phyloP scores from a whole-genome alignment of 495 filamentous ascomycete genomes.

The Aspergillus leporis region DNA sequence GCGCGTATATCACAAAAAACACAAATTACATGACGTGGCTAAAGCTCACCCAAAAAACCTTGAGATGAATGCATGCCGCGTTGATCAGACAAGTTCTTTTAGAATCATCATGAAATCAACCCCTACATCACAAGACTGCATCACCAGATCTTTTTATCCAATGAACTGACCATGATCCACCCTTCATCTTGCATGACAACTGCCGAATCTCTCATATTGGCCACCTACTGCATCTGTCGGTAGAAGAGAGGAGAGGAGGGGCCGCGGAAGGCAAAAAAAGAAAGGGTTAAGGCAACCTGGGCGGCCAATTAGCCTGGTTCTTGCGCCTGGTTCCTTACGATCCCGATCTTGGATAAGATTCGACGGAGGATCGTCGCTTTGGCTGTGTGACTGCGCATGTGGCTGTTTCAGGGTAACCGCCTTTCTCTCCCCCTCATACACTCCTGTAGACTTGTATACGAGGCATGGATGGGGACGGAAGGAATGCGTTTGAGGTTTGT shows the following conservation, averaged over 20 bases:
- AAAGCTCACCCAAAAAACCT: neutral
- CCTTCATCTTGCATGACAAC: neutral
- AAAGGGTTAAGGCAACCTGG: neutral
- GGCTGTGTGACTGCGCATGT: conserved; percentile 1
- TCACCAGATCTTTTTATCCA: neutral
- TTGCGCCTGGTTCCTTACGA: neutral
- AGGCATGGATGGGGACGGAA: neutral
- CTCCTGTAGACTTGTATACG: neutral
- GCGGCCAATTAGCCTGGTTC: neutral
- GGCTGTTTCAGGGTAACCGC: neutral
- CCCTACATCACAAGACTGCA: neutral
- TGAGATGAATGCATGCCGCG: neutral
- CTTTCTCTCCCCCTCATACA: neutral
- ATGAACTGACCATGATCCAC: neutral
- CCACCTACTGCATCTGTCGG: neutral
- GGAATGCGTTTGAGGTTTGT: no score
- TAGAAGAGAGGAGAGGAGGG: neutral
- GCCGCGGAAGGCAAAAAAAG: neutral
- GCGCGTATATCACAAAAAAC: no score
- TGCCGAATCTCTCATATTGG: neutral
- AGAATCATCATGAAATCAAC: neutral
- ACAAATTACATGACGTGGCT: neutral
- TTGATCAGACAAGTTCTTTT: neutral
- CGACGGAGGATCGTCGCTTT: neutral
- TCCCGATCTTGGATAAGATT: neutral